A percentile compares a stretch with the other conserved stretches of the same genome.
These are phyloP conservation scores for Vitis cinerea DNA, from an alignment of 164 flowering plant genomes.

Conservation along the genomic window DNA sequence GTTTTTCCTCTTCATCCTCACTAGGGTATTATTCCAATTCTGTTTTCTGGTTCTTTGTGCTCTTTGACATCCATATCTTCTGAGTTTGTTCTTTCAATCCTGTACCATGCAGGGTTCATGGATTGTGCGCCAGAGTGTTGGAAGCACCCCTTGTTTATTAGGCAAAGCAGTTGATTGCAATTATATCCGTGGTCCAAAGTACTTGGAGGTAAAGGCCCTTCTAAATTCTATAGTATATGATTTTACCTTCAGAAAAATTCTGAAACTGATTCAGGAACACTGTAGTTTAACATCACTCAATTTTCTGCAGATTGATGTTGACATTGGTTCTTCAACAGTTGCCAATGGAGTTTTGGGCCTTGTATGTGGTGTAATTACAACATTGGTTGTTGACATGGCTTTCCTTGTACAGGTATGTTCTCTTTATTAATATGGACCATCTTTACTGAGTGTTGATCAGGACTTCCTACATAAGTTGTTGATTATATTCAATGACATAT, in stretches of 20 bases:
- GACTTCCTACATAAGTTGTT: too few relatives aligned
- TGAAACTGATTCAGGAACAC: background rate
- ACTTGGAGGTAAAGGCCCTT: conserved; percentile 68
- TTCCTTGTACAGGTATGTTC: conserved; percentile 89
- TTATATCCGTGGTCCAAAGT: conserved; percentile 87
- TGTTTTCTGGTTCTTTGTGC: background rate
- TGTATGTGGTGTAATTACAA: conserved; percentile 88
- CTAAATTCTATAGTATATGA: background rate
- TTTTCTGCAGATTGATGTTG: conserved; percentile 84
- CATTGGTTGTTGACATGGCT: conserved; percentile 98
- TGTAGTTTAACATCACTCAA: conserved; percentile 3
- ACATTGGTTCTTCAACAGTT: conserved; percentile 98
- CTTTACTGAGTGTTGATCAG: too few relatives aligned
- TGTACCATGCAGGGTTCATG: conserved; percentile 78
- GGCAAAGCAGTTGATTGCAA: conserved; percentile 99
- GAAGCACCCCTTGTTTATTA: conserved; percentile 93
- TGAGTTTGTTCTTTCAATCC: conserved; percentile 3
- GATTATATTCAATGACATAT: too few relatives aligned
- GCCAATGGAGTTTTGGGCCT: conserved; percentile 99
- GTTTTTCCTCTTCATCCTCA: background rate
- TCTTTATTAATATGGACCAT: background rate
- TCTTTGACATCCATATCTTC: background rate
- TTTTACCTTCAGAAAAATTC: background rate
- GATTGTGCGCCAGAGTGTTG: conserved; percentile 99
- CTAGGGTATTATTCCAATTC: background rate